A percentile compares a stretch with the other conserved stretches of the same genome.
Evolutionary conservation across 164 flowering plant genomes (phyloP).

Genomic region (Nelumbo lutea): DNA sequence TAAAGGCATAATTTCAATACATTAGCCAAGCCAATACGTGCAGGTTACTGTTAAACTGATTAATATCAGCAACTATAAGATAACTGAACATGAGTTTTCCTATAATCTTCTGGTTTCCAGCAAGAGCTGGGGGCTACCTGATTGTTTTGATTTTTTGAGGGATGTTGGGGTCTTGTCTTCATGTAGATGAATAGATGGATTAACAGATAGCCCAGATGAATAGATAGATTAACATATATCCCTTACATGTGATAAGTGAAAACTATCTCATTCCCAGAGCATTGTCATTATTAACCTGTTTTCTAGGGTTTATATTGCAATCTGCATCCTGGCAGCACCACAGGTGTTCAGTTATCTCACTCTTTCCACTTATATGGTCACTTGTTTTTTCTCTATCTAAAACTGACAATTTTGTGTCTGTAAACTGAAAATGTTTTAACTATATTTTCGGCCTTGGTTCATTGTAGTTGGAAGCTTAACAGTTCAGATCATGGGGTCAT

Average conservation of each 20-base stretch:
- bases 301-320: neutral
- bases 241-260: neutral
- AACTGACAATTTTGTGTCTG: neutral
- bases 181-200: too few species aligned
- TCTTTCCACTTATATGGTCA: neutral
- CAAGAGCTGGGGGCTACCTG: too few species aligned
- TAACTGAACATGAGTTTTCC: too few species aligned
- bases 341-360: neutral
- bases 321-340: neutral
- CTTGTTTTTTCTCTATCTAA: neutral
- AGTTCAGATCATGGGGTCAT: conserved; percentile 60
- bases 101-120: too few species aligned
- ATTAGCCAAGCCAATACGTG: too few species aligned
- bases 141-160: too few species aligned
- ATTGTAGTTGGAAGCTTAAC: conserved; percentile 66
- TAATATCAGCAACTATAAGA: too few species aligned
- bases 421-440: neutral
- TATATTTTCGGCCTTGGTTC: conserved; percentile 1
- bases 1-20: too few species aligned
- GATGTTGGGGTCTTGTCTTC: too few species aligned
- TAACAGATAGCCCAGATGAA: too few species aligned
- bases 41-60: too few species aligned
- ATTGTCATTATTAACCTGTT: neutral
- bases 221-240: neutral
- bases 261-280: neutral